These are phyloP conservation scores for Eutrema yunnanense DNA, from an alignment of 345 rosid genomes.

Conservation along the genomic window DNA sequence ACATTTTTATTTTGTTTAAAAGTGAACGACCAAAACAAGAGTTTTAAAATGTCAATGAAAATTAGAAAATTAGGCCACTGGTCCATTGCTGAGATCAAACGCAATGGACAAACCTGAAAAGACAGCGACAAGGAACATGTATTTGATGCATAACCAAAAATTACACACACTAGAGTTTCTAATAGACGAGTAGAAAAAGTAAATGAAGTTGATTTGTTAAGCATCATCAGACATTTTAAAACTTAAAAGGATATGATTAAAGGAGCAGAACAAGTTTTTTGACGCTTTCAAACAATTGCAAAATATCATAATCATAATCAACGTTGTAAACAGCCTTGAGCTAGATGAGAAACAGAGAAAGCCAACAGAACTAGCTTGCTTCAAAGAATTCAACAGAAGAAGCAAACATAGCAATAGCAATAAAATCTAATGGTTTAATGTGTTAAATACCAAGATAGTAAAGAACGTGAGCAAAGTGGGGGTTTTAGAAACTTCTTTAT, in stretches of 20 bases:
- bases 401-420: not conserved
- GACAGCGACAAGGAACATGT: not conserved
- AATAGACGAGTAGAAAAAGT: not conserved
- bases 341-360: not conserved
- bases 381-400: not conserved
- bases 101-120: conserved; percentile 65
- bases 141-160: not conserved
- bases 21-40: no score
- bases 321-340: not conserved
- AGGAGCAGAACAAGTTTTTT: not conserved
- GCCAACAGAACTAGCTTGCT: not conserved
- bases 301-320: no score
- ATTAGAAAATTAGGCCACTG: not conserved
- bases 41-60: no score
- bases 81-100: conserved; percentile 38
- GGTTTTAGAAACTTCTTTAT: not conserved
- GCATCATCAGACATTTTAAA: not conserved
- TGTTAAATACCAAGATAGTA: not conserved
- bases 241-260: not conserved
- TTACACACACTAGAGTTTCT: not conserved
- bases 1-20: no score
- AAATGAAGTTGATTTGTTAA: not conserved
- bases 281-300: not conserved
- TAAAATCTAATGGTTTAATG: not conserved
- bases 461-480: not conserved